Evolutionary conservation across 345 rosid species (phyloP), one percentile per base, ranked within the genome.

Genomic region (Hypericum perforatum): DNA sequence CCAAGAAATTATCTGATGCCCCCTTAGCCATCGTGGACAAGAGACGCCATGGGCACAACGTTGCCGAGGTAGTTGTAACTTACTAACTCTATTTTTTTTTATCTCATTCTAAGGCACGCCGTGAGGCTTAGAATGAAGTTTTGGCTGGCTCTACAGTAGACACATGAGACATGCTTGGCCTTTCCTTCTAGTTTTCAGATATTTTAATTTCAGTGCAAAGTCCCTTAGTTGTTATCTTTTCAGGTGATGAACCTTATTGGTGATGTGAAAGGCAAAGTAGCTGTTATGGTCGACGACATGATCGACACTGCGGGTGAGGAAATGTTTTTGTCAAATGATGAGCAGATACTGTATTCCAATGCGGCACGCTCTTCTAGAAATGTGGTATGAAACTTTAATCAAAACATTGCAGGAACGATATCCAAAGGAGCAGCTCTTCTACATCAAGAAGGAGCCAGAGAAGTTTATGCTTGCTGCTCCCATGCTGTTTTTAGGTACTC

Each of bases 231-330:
- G 12, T 8, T 9, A 2, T 45, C 49, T 11, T 45, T 56, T 45
- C 45, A 66, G 70, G 70, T 60, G 16, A 66, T 66, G 70, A 66
- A 66, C 53, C 61, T 66, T 43, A 60, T 66, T 43, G 65, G 70
- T 44, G 65, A 66, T 38, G 65, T 66, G 0, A 60, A 56, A 49
- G 70, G 70, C 45, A 66, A 61, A 43, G 61, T 66, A 43, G 70
- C 70, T 16, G 70, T 66, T 39, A 66, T 66, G 70, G 65, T 66
- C 53, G 70, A 66, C 51, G 70, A 66, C 48, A 66, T 66, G 65
- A 66, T 66, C 55, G 70, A 66, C 52, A 66, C 70, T 9, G 70
- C 65, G 41, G 70, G 70, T 66, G 46, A 38, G 42, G 1, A 2
- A 11, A 16, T 5, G 15, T 2, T 9, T 45, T 22, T 22, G 32